These are phyloP conservation scores for Carallia pectinifolia DNA, from an alignment of 345 rosid species.

Conservation along the genomic window DNA sequence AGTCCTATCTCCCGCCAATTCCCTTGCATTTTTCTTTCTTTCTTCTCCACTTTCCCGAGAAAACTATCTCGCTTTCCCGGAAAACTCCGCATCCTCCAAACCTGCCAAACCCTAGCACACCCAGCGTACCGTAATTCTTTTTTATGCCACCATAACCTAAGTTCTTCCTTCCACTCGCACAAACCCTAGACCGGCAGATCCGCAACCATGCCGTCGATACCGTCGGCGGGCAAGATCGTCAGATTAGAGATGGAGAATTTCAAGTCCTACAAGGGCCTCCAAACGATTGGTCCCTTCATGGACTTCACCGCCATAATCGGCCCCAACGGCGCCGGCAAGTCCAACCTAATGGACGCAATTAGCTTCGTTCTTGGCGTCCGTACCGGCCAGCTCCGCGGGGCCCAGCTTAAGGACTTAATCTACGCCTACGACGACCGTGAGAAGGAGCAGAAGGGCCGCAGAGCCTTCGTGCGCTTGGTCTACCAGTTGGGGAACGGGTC, in stretches of 20 bases:
- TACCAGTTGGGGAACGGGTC: conserved; percentile 63
- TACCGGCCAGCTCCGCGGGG: conserved; percentile 90
- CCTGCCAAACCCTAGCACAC: background rate
- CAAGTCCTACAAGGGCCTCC: conserved; percentile 93
- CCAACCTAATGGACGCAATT: conserved; percentile 97
- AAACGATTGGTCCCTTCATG: conserved; percentile 82
- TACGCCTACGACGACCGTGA: conserved; percentile 92
- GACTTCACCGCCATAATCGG: conserved; percentile 98
- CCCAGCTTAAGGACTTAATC: conserved; percentile 91
- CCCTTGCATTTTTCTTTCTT: background rate
- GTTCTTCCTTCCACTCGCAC: background rate
- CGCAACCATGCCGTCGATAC: conserved; percentile 61
- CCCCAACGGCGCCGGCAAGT: conserved; percentile 97
- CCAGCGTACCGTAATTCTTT: background rate
- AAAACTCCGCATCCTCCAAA: no score
- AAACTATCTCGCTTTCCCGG: background rate
- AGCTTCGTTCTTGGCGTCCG: conserved; percentile 99
- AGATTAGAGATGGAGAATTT: conserved; percentile 88
- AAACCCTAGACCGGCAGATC: conserved; percentile 15
- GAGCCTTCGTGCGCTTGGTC: conserved; percentile 79
- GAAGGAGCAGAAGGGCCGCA: conserved; percentile 84
- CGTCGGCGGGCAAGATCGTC: conserved; percentile 67
- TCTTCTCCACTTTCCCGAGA: background rate
- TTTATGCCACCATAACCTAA: background rate
- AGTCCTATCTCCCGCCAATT: conserved; percentile 19